Evolutionary conservation across 805 yeast species (phyloP).

Genomic region (Starmerella cellae): DNA sequence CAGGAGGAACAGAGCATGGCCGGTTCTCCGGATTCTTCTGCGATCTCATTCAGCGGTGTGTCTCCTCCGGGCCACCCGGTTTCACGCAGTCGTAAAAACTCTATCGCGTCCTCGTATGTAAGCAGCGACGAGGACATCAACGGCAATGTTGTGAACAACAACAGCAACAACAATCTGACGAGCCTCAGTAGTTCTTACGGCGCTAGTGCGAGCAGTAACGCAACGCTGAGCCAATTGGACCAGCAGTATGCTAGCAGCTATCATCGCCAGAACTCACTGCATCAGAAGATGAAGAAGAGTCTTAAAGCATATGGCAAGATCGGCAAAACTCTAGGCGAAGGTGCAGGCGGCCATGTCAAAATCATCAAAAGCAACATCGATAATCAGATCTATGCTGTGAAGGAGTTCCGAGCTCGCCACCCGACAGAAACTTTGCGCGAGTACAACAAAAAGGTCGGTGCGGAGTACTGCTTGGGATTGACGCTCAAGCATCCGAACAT

Average conservation of each 20-base stretch:
- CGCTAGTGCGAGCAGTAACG: background rate
- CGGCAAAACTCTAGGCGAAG: conserved; percentile 82
- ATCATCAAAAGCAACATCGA: conserved; percentile 57
- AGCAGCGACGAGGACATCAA: conserved; percentile 22
- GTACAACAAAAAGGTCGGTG: conserved; percentile 81
- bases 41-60: background rate
- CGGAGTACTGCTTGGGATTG: conserved; percentile 88
- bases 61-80: background rate
- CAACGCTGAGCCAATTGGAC: conserved; percentile 9
- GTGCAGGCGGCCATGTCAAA: conserved; percentile 87
- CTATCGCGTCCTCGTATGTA: conserved; percentile 23
- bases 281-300: conserved; percentile 1
- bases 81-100: conserved; percentile 22
- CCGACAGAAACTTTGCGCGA: conserved; percentile 66
- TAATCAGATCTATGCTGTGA: conserved; percentile 70
- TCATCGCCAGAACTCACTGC: conserved; percentile 1
- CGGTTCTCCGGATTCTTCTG: conserved; percentile 18
- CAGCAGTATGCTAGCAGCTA: conserved; percentile 10
- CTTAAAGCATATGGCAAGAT: conserved; percentile 60
- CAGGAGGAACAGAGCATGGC: conserved; percentile 7
- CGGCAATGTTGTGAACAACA: conserved; percentile 4
- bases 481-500: conserved; percentile 81
- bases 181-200: background rate
- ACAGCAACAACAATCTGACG: background rate
- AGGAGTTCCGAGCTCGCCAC: conserved; percentile 72